Evolutionary conservation across 768 basidiomycete species (phyloP).

Genomic region (Boletus sp.): DNA sequence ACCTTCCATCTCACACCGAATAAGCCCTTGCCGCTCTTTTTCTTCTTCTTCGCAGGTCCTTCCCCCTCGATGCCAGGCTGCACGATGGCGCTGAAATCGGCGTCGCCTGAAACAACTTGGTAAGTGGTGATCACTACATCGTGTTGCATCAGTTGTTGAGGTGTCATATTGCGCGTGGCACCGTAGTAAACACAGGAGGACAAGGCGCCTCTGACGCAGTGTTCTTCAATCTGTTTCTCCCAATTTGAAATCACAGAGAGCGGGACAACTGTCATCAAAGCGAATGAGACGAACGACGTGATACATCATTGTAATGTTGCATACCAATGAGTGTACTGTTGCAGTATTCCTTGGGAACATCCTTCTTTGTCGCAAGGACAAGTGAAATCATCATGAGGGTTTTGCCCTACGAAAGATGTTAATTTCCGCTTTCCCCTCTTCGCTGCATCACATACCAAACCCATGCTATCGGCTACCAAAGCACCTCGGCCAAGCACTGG

Average conservation of each 20-base stretch:
- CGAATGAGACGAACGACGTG: background rate
- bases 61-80: constrained; percentile 15
- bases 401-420: constrained; percentile 61
- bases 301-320: background rate
- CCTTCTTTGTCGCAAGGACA: constrained; percentile 72
- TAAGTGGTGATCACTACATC: constrained; percentile 88
- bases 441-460: constrained; percentile 38
- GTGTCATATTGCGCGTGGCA: constrained; percentile 53
- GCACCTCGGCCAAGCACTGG: constrained; percentile 83
- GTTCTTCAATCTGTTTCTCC: constrained; percentile 82
- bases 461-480: constrained; percentile 90
- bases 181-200: constrained; percentile 72
- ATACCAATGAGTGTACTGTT: constrained; percentile 79
- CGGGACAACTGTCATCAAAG: constrained; percentile 57
- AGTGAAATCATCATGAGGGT: constrained; percentile 87
- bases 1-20: constrained; percentile 85
- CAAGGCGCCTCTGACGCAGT: constrained; percentile 54
- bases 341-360: constrained; percentile 53
- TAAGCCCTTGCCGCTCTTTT: constrained; percentile 54
- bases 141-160: constrained; percentile 59
- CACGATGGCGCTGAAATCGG: constrained; percentile 22
- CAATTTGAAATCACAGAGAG: constrained; percentile 86
- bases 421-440: background rate
- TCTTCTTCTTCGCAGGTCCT: constrained; percentile 50
- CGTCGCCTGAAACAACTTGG: constrained; percentile 64